phyloP scores from a whole-genome alignment of 139 green algal genomes.

The Chlamydomonas sp. region DNA sequence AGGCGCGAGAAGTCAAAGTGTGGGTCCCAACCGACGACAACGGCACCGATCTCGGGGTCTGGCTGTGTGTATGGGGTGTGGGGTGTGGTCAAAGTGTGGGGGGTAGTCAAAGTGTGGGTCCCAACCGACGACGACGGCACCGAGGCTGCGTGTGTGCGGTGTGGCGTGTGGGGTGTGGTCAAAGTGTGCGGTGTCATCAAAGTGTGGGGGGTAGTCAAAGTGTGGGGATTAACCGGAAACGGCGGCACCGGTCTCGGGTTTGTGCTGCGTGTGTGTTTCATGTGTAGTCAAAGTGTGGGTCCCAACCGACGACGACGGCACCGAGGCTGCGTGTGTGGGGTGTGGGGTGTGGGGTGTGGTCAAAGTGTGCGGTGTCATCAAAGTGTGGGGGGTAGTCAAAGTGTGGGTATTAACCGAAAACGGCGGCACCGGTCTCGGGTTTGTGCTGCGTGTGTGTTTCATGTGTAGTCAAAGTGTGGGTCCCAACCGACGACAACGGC shows the following conservation, averaged over 20 bases:
- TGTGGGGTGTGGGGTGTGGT: too few relatives aligned
- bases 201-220: conserved; percentile 57
- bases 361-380: too few relatives aligned
- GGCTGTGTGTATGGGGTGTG: conserved; percentile 37
- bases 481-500: conserved; percentile 62
- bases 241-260: conserved; percentile 23
- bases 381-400: conserved; percentile 61
- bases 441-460: conserved; percentile 41
- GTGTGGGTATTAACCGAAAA: conserved; percentile 46
- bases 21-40: conserved; percentile 57
- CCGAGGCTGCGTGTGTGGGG: too few relatives aligned
- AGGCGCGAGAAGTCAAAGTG: conserved; percentile 40
- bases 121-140: conserved; percentile 53
- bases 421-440: conserved; percentile 34
- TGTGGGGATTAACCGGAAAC: conserved; percentile 39
- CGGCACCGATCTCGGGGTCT: conserved; percentile 45
- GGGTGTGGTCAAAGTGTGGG: too few relatives aligned
- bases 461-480: conserved; percentile 43
- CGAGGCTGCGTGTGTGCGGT: too few relatives aligned
- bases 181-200: too few relatives aligned
- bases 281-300: too few relatives aligned
- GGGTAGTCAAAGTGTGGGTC: conserved; percentile 51
- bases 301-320: neutral
- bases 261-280: conserved; percentile 35
- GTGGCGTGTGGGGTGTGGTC: too few relatives aligned